A percentile compares a stretch with the other conserved stretches of the same genome.
Conservation (phyloP, 176 grass and related monocot genomes). For the Tillandsia fasciculata region DNA sequence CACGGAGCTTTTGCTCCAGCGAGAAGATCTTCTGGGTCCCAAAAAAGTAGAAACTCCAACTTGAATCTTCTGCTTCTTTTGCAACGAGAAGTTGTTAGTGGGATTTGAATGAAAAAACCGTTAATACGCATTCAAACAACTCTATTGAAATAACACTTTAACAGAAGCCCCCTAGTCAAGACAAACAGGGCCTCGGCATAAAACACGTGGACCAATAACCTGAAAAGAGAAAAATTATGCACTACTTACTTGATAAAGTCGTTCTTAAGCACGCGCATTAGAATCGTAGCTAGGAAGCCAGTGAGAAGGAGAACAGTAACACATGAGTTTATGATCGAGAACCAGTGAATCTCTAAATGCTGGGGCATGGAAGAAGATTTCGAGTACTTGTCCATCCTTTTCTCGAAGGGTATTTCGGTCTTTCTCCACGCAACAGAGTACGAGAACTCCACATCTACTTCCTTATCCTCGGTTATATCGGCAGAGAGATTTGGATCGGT, state of each 20-base stretch:
- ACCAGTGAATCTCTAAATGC: conserved; percentile 97
- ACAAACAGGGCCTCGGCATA: conserved; percentile 1
- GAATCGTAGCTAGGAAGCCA: conserved; percentile 83
- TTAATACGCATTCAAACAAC: too few relatives aligned
- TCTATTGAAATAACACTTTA: too few relatives aligned
- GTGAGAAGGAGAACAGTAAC: conserved; percentile 81
- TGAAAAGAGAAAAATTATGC: conserved; percentile 7
- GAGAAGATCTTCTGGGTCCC: too few relatives aligned
- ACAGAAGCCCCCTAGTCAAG: too few relatives aligned
- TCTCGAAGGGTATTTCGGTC: conserved; percentile 61
- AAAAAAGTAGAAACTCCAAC: too few relatives aligned
- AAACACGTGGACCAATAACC: conserved; percentile 3
- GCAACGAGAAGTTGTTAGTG: too few relatives aligned
- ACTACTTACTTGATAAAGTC: conserved; percentile 84
- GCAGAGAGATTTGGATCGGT: conserved; percentile 62
- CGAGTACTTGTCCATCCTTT: conserved; percentile 91
- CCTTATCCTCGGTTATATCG: conserved; percentile 76
- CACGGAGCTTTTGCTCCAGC: too few relatives aligned
- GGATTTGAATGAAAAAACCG: too few relatives aligned
- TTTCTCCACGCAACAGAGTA: conserved; percentile 92
- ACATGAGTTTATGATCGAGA: conserved; percentile 93
- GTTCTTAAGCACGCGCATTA: conserved; percentile 90
- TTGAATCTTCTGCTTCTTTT: too few relatives aligned
- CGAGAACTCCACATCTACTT: conserved; percentile 67
- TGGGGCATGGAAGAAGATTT: conserved; percentile 86